Evolutionary conservation across 176 grass and related monocot species (phyloP).

Genomic region (Sorghum bicolor): Sorghum_bicolor_NCBIv3 NC_012870.2:56411501-56412000

Average conservation of each 20-base stretch:
- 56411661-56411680: too few relatives aligned
- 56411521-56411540: too few relatives aligned
- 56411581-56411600: too few relatives aligned
- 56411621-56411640: too few relatives aligned
- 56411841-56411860: neutral
- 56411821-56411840: neutral
- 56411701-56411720: too few relatives aligned
- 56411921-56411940: neutral
- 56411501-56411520: too few relatives aligned
- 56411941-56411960: neutral
- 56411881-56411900: neutral
- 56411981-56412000: conserved; percentile 35
- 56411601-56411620: too few relatives aligned
- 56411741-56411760: neutral
- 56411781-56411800: neutral
- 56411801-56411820: neutral
- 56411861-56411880: neutral
- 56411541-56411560: neutral
- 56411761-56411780: neutral
- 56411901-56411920: neutral
- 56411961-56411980: conserved; percentile 14
- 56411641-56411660: too few relatives aligned
- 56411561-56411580: neutral
- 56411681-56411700: too few relatives aligned
- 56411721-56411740: too few relatives aligned